Evolutionary conservation across 2,329 filamentous ascomycete genomes (phyloP).

Genomic region (Tothia fuscella): DNA sequence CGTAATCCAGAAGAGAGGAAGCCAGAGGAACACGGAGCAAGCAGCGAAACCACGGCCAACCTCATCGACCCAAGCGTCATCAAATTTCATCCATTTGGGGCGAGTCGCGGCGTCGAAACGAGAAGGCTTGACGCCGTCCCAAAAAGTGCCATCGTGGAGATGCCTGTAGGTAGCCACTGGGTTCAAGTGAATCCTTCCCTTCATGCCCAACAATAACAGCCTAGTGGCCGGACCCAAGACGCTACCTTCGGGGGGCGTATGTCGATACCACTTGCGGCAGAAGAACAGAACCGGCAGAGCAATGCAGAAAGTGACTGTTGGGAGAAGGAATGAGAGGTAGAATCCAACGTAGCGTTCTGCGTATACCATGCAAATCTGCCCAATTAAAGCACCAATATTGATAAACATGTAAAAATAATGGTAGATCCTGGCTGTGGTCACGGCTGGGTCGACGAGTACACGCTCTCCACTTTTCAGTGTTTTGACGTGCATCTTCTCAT

Average conservation of each 20-base stretch:
- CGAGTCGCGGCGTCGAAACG: conserved; percentile 40
- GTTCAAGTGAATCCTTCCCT: conserved; percentile 46
- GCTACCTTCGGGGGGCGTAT: conserved; percentile 53
- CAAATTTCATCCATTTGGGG: conserved; percentile 64
- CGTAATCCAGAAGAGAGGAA: conserved; percentile 57
- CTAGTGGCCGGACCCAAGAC: conserved; percentile 53
- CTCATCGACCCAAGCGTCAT: conserved; percentile 74
- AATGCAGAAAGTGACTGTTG: conserved; percentile 51
- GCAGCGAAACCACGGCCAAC: conserved; percentile 48
- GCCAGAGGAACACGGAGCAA: conserved; percentile 41
- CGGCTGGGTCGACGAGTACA: conserved; percentile 53
- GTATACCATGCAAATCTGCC: conserved; percentile 27
- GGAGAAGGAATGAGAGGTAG: conserved; percentile 58
- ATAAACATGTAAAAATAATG: conserved; percentile 36
- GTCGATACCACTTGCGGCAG: conserved; percentile 49
- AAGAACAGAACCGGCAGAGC: conserved; percentile 47
- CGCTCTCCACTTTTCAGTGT: conserved; percentile 40
- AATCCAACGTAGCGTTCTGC: conserved; percentile 48
- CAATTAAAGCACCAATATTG: conserved; percentile 25
- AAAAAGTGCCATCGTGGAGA: conserved; percentile 45
- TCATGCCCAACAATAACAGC: conserved; percentile 45
- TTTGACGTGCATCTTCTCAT: conserved; percentile 38
- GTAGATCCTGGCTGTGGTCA: conserved; percentile 58
- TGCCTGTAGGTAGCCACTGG: conserved; percentile 44
- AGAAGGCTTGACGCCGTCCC: conserved; percentile 56